A percentile compares a stretch with the other conserved stretches of the same genome.
phyloP scores from a whole-genome alignment of 2,329 filamentous ascomycete genomes.

The Fusarium metavorans region DNA sequence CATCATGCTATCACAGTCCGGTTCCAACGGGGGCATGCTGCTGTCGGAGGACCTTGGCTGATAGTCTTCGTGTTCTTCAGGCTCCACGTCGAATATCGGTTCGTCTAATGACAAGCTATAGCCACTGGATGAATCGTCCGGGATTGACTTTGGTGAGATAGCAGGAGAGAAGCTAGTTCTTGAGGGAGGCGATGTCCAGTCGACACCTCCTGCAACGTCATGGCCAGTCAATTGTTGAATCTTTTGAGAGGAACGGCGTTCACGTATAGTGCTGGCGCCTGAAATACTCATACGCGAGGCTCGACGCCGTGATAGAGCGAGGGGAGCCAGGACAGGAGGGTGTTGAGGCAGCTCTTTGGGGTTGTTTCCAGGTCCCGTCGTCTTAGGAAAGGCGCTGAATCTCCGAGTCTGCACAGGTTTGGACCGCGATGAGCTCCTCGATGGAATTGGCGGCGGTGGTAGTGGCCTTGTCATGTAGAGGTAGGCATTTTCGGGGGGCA shows the following conservation, averaged over 20 bases:
- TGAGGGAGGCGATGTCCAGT: slow-evolving; percentile 28
- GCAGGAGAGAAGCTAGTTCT: slow-evolving; percentile 29
- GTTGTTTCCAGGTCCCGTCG: slow-evolving; percentile 35
- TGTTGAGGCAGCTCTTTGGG: slow-evolving; percentile 28
- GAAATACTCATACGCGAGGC: slow-evolving; percentile 37
- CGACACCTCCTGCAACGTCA: slow-evolving; percentile 47
- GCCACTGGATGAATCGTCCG: slow-evolving; percentile 41
- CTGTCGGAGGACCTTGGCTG: slow-evolving; percentile 33
- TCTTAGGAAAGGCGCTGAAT: slow-evolving; percentile 34
- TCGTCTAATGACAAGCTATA: slow-evolving; percentile 37
- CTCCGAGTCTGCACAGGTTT: slow-evolving; percentile 14
- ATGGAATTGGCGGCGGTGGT: slow-evolving; percentile 34
- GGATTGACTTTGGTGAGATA: slow-evolving; percentile 31
- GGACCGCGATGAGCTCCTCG: slow-evolving; percentile 15
- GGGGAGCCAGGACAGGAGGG: slow-evolving; percentile 21
- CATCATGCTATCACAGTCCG: slow-evolving; percentile 39
- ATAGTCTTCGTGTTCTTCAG: slow-evolving; percentile 17
- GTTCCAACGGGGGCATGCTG: slow-evolving; percentile 42
- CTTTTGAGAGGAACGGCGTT: slow-evolving; percentile 52
- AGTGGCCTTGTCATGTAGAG: slow-evolving; percentile 39
- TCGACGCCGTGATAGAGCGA: slow-evolving; percentile 28
- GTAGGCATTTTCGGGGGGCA: slow-evolving; percentile 40
- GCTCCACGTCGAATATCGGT: slow-evolving; percentile 40
- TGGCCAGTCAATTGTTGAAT: slow-evolving; percentile 57
- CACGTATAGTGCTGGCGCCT: slow-evolving; percentile 27